phyloP scores from a whole-genome alignment of 805 yeast genomes.

The Lipomyces yamanashiensis region DNA sequence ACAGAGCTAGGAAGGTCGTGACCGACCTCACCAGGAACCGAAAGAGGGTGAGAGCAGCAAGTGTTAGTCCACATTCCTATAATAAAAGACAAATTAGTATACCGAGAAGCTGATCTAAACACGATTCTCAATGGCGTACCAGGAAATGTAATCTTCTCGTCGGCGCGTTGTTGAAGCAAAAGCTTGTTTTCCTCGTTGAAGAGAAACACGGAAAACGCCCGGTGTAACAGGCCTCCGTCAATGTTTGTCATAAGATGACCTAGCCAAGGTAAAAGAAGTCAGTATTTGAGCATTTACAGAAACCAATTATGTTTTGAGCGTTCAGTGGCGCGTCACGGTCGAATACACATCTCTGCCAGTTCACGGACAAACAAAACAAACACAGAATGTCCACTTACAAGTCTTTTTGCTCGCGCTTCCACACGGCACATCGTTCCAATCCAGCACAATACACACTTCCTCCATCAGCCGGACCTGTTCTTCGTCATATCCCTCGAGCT shows the following conservation, averaged over 20 bases:
- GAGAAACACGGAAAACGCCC: slow-evolving; percentile 95
- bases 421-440: slow-evolving; percentile 81
- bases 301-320: background rate
- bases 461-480: slow-evolving; percentile 96
- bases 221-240: slow-evolving; percentile 81
- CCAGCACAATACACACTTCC: slow-evolving; percentile 92
- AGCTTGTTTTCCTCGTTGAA: slow-evolving; percentile 78
- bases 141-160: slow-evolving; percentile 95
- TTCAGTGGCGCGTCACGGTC: no score
- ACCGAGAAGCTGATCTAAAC: background rate
- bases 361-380: background rate
- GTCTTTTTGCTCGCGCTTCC: slow-evolving; percentile 95
- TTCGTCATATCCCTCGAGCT: slow-evolving; percentile 87
- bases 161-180: slow-evolving; percentile 92
- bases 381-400: slow-evolving; percentile 48
- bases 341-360: background rate
- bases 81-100: background rate
- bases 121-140: slow-evolving; percentile 39
- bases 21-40: slow-evolving; percentile 82
- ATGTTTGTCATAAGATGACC: slow-evolving; percentile 78
- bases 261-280: background rate
- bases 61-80: slow-evolving; percentile 93
- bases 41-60: slow-evolving; percentile 97
- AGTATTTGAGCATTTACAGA: background rate
- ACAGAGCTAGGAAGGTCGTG: slow-evolving; percentile 62